Base-by-base conservation (phyloP, 306 rosid genomes). In the Medicago lupulina region DNA sequence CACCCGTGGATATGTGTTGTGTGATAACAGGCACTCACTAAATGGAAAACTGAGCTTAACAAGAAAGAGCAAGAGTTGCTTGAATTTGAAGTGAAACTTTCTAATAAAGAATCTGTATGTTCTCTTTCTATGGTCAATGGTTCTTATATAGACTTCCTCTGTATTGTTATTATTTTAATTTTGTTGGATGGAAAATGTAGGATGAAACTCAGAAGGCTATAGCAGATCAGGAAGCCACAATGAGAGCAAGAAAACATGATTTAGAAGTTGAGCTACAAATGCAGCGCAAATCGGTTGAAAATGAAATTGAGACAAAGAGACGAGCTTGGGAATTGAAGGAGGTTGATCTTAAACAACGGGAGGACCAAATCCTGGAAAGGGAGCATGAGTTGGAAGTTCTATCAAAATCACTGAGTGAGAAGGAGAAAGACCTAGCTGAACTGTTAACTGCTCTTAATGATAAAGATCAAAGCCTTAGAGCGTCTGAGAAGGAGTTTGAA, bases 251-350 rank as follows among this genome's bases (percentile, higher is more conserved):
- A 80, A 88, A 87, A 78, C 63, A 77, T 68, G 89, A 86, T 49
- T 85, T 92, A 83, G 99, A 92, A 79, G 79, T 84, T 62, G 97
- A 92, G 87, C 82, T 95, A 80, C 87, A 90, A 67, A 66, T 62
- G 77, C 88, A 72, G 82, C 79, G 83, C 34, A 95, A 92, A 79
- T 19, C 55, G 14, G 87, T 86, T 85, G 97, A 92, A 81, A 85
- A 87, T 68, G 97, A 95, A 81, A 87, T 95, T 83, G 97, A 89
- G 76, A 44, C 88, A 40, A 92, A 87, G 85, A 87, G 93, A 84
- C 83, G 97, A 77, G 92, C 97, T 59, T 95, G 99, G 99, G 99
- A 95, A 87, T 86, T 95, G 83, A 89, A 86, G 84, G 99, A 95
- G 85, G 92, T 95, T 77, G 99, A 95, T 83, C 97, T 92, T 63